phyloP scores from a whole-genome alignment of 768 basidiomycete species.

The Serendipita sp. region DNA sequence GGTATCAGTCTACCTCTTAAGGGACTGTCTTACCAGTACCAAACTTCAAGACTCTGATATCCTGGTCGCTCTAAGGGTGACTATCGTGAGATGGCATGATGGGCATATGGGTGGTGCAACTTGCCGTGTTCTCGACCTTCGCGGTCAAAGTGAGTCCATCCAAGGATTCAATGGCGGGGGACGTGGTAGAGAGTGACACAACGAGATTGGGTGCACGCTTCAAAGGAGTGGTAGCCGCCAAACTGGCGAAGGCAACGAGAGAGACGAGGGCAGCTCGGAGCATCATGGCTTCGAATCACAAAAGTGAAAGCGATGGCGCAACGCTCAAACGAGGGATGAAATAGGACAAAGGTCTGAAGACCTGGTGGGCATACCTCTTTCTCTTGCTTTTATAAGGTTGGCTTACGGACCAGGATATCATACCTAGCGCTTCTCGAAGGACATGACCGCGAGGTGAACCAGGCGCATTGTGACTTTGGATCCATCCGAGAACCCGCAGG shows the following conservation, averaged over 20 bases:
- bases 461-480: no score
- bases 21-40: conserved; percentile 18
- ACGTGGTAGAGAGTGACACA: not conserved
- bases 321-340: not conserved
- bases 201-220: conserved; percentile 4
- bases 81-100: not conserved
- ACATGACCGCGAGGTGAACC: no score
- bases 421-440: no score
- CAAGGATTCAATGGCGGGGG: not conserved
- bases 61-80: conserved; percentile 9
- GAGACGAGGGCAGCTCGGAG: not conserved
- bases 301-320: no score
- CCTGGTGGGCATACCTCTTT: no score
- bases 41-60: conserved; percentile 29
- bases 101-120: not conserved
- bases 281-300: not conserved
- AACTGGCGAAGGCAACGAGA: not conserved
- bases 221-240: conserved; percentile 1
- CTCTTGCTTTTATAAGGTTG: not conserved
- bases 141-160: not conserved
- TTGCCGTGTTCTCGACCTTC: not conserved
- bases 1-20: not conserved
- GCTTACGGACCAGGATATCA: no score
- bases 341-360: not conserved
- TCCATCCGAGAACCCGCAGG: no score